Conservation (phyloP, 768 basidiomycete genomes). For the Lyophyllum shimeji region DNA sequence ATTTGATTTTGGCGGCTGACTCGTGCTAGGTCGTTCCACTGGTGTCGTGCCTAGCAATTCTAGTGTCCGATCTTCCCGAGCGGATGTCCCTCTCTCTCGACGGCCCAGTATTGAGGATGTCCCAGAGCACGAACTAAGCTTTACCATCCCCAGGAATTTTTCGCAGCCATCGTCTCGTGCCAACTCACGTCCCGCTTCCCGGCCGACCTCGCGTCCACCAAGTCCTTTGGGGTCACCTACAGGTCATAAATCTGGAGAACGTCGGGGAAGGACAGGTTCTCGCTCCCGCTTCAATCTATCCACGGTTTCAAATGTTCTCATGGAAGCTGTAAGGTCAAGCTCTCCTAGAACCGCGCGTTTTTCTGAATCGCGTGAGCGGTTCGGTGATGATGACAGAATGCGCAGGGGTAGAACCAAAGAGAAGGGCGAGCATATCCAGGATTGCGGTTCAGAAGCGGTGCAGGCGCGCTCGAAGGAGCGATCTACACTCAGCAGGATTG, state of each 20-base stretch:
- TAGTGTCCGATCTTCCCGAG: constrained; percentile 15
- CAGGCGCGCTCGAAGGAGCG: constrained; percentile 27
- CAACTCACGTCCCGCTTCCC: constrained; percentile 6
- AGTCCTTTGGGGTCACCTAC: constrained; percentile 5
- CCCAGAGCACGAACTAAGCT: constrained; percentile 30
- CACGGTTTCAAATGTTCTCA: constrained; percentile 47
- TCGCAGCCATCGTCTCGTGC: constrained; percentile 1
- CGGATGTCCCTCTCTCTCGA: constrained; percentile 36
- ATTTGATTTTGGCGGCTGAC: not conserved
- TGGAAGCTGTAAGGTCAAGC: constrained; percentile 49
- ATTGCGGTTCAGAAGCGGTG: constrained; percentile 7
- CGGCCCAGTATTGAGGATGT: constrained; percentile 40
- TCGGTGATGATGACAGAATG: constrained; percentile 19
- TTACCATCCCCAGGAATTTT: constrained; percentile 11
- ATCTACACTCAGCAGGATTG: constrained; percentile 34
- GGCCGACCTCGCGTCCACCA: constrained; percentile 10
- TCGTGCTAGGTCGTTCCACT: constrained; percentile 9
- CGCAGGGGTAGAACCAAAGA: constrained; percentile 35
- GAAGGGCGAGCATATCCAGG: constrained; percentile 18
- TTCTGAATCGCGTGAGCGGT: constrained; percentile 17
- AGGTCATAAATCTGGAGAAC: constrained; percentile 4
- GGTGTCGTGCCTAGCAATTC: constrained; percentile 14
- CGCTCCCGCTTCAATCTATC: constrained; percentile 53
- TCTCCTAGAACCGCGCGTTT: constrained; percentile 31
- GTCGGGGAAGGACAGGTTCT: constrained; percentile 26